Conservation (phyloP, 179 eudicot species). For the Actinidia polygama region DNA sequence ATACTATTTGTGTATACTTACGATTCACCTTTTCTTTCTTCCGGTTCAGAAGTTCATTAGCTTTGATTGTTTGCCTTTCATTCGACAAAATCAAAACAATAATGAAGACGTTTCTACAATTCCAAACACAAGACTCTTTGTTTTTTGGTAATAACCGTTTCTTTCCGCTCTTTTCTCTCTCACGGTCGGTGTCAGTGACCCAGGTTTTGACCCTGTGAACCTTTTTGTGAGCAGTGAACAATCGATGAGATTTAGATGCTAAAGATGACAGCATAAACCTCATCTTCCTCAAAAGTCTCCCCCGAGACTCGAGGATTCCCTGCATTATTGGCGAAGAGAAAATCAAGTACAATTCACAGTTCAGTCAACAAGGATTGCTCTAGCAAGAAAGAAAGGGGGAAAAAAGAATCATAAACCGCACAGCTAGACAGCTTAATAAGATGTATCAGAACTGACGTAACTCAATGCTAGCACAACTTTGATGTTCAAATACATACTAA, state of each 20-base stretch:
- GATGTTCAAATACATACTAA: no score
- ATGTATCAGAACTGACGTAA: no score
- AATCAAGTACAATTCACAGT: constrained; percentile 6
- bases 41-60: constrained; percentile 73
- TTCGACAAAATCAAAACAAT: constrained; percentile 54
- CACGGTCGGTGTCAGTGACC: constrained; percentile 96
- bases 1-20: constrained; percentile 75
- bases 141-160: constrained; percentile 51
- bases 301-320: constrained; percentile 99
- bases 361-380: no score
- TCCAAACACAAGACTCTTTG: constrained; percentile 13
- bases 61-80: constrained; percentile 90
- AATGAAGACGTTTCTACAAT: constrained; percentile 16
- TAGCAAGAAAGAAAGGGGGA: no score
- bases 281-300: constrained; percentile 84
- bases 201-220: constrained; percentile 92
- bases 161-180: constrained; percentile 98
- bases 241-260: constrained; percentile 88
- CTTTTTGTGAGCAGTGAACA: constrained; percentile 97
- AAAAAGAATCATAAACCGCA: no score
- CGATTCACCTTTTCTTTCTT: constrained; percentile 94
- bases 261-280: constrained; percentile 98
- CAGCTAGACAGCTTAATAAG: no score
- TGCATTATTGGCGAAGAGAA: constrained; percentile 31
- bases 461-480: no score